These are phyloP conservation scores for Hyphopichia buzzinii DNA, from an alignment of 1,139 yeast species.

Conservation along the genomic window DNA sequence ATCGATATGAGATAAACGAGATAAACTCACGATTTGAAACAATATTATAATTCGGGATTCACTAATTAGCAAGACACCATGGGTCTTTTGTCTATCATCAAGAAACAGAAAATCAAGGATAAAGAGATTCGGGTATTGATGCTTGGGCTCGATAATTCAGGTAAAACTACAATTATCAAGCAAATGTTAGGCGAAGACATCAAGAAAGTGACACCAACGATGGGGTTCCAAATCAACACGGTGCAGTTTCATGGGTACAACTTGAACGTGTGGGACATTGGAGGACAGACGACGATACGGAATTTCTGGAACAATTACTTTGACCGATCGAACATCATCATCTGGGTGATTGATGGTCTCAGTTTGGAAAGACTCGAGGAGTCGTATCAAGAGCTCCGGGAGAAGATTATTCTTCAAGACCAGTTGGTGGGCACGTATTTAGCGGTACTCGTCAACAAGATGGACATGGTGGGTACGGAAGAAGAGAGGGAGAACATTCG, in stretches of 20 bases:
- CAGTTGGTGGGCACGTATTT: slow-evolving; percentile 66
- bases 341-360: slow-evolving; percentile 91
- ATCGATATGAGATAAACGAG: no score
- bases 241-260: slow-evolving; percentile 26
- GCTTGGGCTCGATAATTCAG: slow-evolving; percentile 86
- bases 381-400: slow-evolving; percentile 60
- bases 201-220: slow-evolving; percentile 44
- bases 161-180: slow-evolving; percentile 79
- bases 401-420: slow-evolving; percentile 62
- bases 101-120: slow-evolving; percentile 80
- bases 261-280: slow-evolving; percentile 76
- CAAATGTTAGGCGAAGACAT: slow-evolving; percentile 54
- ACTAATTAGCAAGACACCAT: no score
- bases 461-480: slow-evolving; percentile 38
- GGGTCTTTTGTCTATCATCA: slow-evolving; percentile 83
- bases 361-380: slow-evolving; percentile 62
- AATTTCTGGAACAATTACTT: slow-evolving; percentile 91
- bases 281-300: slow-evolving; percentile 78
- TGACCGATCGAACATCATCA: slow-evolving; percentile 75
- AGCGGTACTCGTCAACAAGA: slow-evolving; percentile 55
- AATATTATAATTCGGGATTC: no score
- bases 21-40: no score
- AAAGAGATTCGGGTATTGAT: slow-evolving; percentile 70
- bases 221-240: slow-evolving; percentile 53
- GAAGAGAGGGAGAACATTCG: slow-evolving; percentile 15